Conservation (phyloP, 352 stramenopile genomes). For the Globisporangium acanthophoron region DNA sequence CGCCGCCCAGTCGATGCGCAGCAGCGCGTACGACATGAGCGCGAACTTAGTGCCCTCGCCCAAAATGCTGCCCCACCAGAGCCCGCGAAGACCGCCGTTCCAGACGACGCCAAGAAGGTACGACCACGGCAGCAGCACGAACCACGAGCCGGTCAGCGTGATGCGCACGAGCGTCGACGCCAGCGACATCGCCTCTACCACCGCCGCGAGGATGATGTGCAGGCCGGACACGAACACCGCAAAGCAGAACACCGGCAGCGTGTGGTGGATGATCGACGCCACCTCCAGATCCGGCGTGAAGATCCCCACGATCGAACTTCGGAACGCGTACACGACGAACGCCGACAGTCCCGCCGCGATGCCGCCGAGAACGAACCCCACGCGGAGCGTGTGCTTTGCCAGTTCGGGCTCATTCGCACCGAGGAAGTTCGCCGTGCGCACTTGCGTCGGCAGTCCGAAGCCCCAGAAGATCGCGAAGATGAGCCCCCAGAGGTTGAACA, state of each 20-base stretch:
- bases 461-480: constrained; percentile 84
- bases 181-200: constrained; percentile 78
- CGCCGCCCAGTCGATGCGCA: constrained; percentile 61
- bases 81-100: constrained; percentile 40
- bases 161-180: constrained; percentile 66
- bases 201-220: constrained; percentile 71
- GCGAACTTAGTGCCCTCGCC: constrained; percentile 73
- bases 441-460: constrained; percentile 74
- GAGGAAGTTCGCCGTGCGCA: constrained; percentile 70
- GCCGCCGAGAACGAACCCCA: constrained; percentile 63
- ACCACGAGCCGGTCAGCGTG: constrained; percentile 62
- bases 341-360: constrained; percentile 49
- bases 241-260: constrained; percentile 64
- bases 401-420: constrained; percentile 53
- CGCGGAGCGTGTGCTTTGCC: constrained; percentile 48
- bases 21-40: constrained; percentile 49
- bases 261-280: constrained; percentile 37
- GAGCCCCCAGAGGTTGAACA: constrained; percentile 80
- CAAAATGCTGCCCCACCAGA: constrained; percentile 72
- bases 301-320: constrained; percentile 37
- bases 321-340: constrained; percentile 42
- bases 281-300: constrained; percentile 68
- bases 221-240: constrained; percentile 71
- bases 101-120: constrained; percentile 55
- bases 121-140: constrained; percentile 59